Percentiles rank a stretch among this genome's conserved stretches.
Conservation (phyloP, 441 rosid genomes). For the Populus trichocarpa region DNA sequence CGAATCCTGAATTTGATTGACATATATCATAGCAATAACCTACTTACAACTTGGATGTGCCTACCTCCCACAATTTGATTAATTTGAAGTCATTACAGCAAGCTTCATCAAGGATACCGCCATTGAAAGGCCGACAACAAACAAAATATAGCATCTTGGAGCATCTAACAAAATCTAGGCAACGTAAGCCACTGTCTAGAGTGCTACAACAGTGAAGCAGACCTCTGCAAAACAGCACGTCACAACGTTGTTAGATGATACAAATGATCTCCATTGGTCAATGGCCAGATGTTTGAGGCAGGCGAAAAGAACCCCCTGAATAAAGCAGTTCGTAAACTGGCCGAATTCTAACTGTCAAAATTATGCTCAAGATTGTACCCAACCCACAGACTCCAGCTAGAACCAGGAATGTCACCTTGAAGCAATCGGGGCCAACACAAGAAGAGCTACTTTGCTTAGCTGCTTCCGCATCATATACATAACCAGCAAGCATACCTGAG, state of each 20-base stretch:
- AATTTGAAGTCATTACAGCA: neutral
- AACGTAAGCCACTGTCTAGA: neutral
- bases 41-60: neutral
- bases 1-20: neutral
- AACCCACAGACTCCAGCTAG: slow-evolving; percentile 73
- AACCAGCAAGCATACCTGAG: slow-evolving; percentile 76
- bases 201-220: neutral
- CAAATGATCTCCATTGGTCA: slow-evolving; percentile 14
- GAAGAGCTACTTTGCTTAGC: slow-evolving; percentile 67
- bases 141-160: neutral
- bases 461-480: slow-evolving; percentile 77
- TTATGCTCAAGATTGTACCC: slow-evolving; percentile 51
- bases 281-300: slow-evolving; percentile 45
- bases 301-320: slow-evolving; percentile 67
- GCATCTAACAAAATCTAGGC: neutral
- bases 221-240: neutral
- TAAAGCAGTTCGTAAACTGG: slow-evolving; percentile 91
- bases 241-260: neutral
- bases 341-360: slow-evolving; percentile 62
- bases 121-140: neutral
- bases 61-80: neutral
- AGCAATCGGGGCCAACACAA: slow-evolving; percentile 76
- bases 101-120: neutral
- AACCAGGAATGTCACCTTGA: slow-evolving; percentile 62
- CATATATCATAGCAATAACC: neutral